Evolutionary conservation across 805 yeast genomes (phyloP).

Genomic region (Sugiyamaella mastotermitis): DNA sequence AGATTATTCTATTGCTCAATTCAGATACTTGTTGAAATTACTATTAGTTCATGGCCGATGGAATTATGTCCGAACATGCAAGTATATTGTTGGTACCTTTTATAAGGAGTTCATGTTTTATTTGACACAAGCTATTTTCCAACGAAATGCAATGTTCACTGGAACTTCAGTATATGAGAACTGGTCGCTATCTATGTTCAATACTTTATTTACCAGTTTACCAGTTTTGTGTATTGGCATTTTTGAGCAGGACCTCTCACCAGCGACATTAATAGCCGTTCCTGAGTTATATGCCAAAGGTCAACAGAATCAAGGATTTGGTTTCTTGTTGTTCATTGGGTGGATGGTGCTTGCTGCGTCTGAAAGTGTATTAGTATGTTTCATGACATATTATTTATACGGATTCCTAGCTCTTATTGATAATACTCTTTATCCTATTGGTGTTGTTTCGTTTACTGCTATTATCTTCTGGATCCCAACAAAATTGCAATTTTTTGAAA

Average conservation of each 20-base stretch:
- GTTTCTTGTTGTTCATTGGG: constrained; percentile 55
- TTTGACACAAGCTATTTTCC: constrained; percentile 81
- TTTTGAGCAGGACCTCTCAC: constrained; percentile 84
- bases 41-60: constrained; percentile 93
- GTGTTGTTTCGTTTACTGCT: constrained; percentile 68
- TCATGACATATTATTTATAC: constrained; percentile 60
- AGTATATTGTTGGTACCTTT: constrained; percentile 87
- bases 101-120: constrained; percentile 91
- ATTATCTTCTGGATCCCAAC: constrained; percentile 67
- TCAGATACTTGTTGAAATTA: constrained; percentile 74
- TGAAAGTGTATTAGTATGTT: constrained; percentile 67
- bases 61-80: constrained; percentile 86
- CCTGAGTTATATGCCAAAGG: constrained; percentile 87
- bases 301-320: constrained; percentile 66
- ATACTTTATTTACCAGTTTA: constrained; percentile 88
- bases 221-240: constrained; percentile 93
- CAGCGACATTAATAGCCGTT: constrained; percentile 81
- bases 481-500: constrained; percentile 76
- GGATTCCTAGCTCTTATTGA: constrained; percentile 63
- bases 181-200: constrained; percentile 96
- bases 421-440: constrained; percentile 75
- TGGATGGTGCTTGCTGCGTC: constrained; percentile 78
- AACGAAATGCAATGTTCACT: constrained; percentile 78
- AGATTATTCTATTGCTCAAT: constrained; percentile 93
- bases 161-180: constrained; percentile 92